Base-by-base conservation (phyloP, 2,329 filamentous ascomycete genomes). In the Colletotrichum tofieldiae region DNA sequence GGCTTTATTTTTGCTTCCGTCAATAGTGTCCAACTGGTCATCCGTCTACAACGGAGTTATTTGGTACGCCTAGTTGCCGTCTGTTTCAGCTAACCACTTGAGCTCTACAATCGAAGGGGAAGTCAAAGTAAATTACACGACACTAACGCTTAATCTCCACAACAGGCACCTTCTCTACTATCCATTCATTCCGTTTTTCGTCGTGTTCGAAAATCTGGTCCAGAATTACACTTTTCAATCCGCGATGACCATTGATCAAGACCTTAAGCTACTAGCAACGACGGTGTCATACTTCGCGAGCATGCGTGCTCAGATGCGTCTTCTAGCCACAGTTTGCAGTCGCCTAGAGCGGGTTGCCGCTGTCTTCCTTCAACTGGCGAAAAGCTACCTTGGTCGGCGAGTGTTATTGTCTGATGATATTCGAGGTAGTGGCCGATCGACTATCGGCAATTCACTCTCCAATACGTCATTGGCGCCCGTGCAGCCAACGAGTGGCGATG, bases 31-130 rank as follows among this genome's bases (percentile, higher is more conserved):
- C 0, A 65, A 65, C 37, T 70, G 67, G 67, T 64, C 61, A 2
- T 70, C 67, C 4, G 35, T 70, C 3, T 65, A 65, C 1, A 70
- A 65, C 8, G 67, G 52, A 18, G 67, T 70, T n/a, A 62, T 70
- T 0, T 70, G 67, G 61, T 65, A 65, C 2, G 51, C 20, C 11
- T 5, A 20, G 0, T 2, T 7, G 6, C 11, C 3, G 3, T 3
- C 12, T 29, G 7, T 45, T 18, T 9, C 9, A n/a, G 9, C 9
- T 2, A 8, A n/a, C 29, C 58, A 3, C 16, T n/a, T 6, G 2
- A n/a, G 11, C 6, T 6, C 0, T 32, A 0, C 5, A 11, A 39
- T 18, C 5, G 0, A 20, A 23, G 4, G 26, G 3, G 12, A 9
- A 37, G 16, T 32, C 8, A 20, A 7, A 3, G 12, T 14, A n/a